Evolutionary conservation across 768 basidiomycete species (phyloP), one percentile per base, ranked within the genome.

Genomic region (Calocera viscosa): DNA sequence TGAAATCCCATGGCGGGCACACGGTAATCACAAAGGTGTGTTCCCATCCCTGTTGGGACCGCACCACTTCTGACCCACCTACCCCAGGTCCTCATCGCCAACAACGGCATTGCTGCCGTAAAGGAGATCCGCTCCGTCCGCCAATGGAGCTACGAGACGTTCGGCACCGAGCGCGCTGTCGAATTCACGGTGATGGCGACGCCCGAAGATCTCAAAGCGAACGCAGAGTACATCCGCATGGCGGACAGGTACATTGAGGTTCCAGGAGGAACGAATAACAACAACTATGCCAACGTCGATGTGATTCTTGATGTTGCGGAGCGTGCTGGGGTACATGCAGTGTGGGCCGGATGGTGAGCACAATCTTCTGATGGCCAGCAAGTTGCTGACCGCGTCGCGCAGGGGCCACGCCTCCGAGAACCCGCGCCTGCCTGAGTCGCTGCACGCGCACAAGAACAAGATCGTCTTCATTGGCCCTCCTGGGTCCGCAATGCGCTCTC

Each of bases 161-260:
- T 99, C 77, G 96, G 96, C 68, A 86, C 86, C 66, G 96, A 99
- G 75, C 88, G 92, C 71, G 91, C 90, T 66, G 83, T 99, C 78
- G 94, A 99, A 76, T 98, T 99, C 82, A 95, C 94, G 40, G 96
- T 98, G 68, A 98, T 99, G 96, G 94, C 96, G 64, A 99, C 96
- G 14, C 96, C 96, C 26, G 96, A 99, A 76, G 95, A 97, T 79
- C 81, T 98, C 70, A 92, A 93, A 77, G 94, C 97, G 76, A 99
- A 99, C 73, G 96, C 96, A 34, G 96, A 99, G 74, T 99, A 99
- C 78, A 99, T 99, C 76, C 89, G 96, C 69, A 99, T 99, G 96
- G 96, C 96, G 47, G 96, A 99, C 76, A 89, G 94, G 72, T 98
- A 96, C 75, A 89, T 99, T 74, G 96, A 99, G 77, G 96, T 99